A percentile compares a stretch with the other conserved stretches of the same genome.
Conservation (phyloP, 2,329 filamentous ascomycete species). For the Ceratocystis colombiana region DNA sequence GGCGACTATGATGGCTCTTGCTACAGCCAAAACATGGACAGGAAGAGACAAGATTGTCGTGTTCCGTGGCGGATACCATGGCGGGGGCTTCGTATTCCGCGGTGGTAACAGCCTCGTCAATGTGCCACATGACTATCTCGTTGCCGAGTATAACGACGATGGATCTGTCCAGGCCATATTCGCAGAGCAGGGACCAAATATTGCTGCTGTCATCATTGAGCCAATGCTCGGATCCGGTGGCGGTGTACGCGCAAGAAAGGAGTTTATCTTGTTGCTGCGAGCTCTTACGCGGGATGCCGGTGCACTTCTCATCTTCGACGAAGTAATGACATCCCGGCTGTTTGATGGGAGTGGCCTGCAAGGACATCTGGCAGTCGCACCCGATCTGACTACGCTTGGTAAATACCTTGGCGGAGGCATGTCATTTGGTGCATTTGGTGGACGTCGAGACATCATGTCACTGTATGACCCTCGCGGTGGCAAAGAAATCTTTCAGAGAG, state of each 20-base stretch:
- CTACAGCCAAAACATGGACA: constrained; percentile 41
- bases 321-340: constrained; percentile 59
- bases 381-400: constrained; percentile 54
- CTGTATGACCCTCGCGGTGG: constrained; percentile 43
- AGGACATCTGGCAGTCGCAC: constrained; percentile 36
- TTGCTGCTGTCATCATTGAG: constrained; percentile 57
- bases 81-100: constrained; percentile 27
- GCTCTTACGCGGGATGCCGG: constrained; percentile 34
- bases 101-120: constrained; percentile 34
- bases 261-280: constrained; percentile 46
- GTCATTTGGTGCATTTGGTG: constrained; percentile 58
- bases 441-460: constrained; percentile 47
- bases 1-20: constrained; percentile 51
- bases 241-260: constrained; percentile 40
- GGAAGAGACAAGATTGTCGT: constrained; percentile 41
- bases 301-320: constrained; percentile 56
- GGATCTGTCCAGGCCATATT: constrained; percentile 37
- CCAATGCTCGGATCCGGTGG: constrained; percentile 56
- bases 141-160: constrained; percentile 53
- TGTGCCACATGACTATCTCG: constrained; percentile 46
- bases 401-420: constrained; percentile 59
- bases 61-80: constrained; percentile 39
- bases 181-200: constrained; percentile 31
- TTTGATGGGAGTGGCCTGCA: constrained; percentile 41
- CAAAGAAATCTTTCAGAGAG: constrained; percentile 49